Evolutionary conservation across 768 basidiomycete species (phyloP), one percentile per base, ranked within the genome.

Genomic region (Boletus sp.): DNA sequence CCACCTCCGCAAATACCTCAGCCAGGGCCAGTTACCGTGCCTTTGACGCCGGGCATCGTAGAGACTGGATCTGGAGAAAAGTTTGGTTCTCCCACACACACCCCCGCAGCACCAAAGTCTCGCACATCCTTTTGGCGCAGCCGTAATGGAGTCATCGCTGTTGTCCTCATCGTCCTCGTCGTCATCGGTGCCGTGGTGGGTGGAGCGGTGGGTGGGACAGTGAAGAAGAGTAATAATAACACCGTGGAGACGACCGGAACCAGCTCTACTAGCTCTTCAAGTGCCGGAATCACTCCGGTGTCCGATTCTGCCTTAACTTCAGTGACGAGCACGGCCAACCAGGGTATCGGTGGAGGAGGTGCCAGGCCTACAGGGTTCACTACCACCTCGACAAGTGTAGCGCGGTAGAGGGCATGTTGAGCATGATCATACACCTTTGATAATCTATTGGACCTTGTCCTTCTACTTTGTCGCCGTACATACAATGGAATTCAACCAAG

Each of bases 181-280:
- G 55, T 82, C 47, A 50, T 85, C 40, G 83, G 70, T 1, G 83
- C 76, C 1, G 71, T 79, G 2, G 75, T 85, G 8, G 84, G 83
- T 1, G 84, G 83, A 21, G 83, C 75, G 0, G 83, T 84, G 1
- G 84, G 82, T 21, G 83, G 77, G 11, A 77, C 77, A 4, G 65
- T 70, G 0, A 64, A 67, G 11, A 70, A 74, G 55, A 61, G 67
- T 44, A 50, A 33, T 38, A 56, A 25, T 35, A 25, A 38, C 13
- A 42, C 2, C 1, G 34, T 38, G 11, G 14, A 0, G 4, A 23
- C 43, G 2, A 38, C 55, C 5, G 35, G 38, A 1, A n/a, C 33
- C 7, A 4, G 0, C 9, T 5, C 40, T 2, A 0, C n/a, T 5
- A 11, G n/a, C 15, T 7, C 57, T 13, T 13, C 53, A 2, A 1